phyloP scores from a whole-genome alignment of 2,329 filamentous ascomycete genomes.

The Scedosporium boydii region DNA sequence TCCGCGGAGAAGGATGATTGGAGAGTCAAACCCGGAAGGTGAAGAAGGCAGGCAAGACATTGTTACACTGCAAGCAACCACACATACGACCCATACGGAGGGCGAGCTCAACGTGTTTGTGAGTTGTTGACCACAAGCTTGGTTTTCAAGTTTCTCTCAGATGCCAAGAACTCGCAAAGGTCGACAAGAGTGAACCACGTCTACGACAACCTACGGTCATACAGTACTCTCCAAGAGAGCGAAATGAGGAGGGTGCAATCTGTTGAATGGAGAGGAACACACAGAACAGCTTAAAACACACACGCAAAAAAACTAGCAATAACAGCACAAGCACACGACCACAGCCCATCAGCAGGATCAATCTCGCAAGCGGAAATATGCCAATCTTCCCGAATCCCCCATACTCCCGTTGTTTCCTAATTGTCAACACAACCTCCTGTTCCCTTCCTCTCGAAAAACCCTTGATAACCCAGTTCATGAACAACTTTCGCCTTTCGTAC shows the following conservation, averaged over 20 bases:
- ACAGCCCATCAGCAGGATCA: background rate
- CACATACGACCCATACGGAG: no score
- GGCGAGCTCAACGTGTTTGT: no score
- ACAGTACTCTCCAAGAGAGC: background rate
- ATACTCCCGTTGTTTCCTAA: background rate
- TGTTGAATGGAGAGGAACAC: background rate
- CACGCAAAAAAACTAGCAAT: background rate
- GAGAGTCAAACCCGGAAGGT: no score
- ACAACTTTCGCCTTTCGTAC: background rate
- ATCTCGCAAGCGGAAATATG: background rate
- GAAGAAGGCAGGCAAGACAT: no score
- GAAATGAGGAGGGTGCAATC: background rate
- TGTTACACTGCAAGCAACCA: no score
- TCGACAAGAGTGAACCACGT: background rate
- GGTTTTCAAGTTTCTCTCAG: no score
- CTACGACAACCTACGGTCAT: background rate
- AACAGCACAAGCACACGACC: background rate
- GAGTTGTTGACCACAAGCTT: no score
- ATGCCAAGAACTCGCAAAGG: no score
- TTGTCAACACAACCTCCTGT: background rate
- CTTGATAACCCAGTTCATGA: background rate
- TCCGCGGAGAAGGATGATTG: no score
- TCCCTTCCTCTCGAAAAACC: background rate
- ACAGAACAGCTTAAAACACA: background rate
- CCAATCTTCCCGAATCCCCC: background rate